A percentile compares a stretch with the other conserved stretches of the same genome.
These are phyloP conservation scores for Taiozyma sp. DNA, from an alignment of 1,139 yeast genomes.

Conservation along the genomic window DNA sequence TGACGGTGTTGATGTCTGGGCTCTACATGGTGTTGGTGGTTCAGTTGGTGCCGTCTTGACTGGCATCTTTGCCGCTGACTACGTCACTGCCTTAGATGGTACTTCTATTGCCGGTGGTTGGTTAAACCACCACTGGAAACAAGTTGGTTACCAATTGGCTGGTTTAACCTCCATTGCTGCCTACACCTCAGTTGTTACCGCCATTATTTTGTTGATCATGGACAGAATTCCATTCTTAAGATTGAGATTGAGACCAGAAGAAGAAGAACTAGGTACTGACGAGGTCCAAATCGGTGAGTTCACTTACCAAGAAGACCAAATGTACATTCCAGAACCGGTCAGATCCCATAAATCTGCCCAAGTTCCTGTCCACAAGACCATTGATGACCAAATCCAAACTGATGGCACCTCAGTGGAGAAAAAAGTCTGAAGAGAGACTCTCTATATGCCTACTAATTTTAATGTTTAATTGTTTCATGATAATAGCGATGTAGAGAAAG, in stretches of 20 bases:
- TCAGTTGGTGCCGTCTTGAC: conserved; percentile 79
- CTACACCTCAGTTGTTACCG: conserved; percentile 80
- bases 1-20: conserved; percentile 94
- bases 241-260: conserved; percentile 83
- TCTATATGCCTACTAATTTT: background rate
- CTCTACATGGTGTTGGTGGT: conserved; percentile 94
- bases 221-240: conserved; percentile 80
- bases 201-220: conserved; percentile 64
- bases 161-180: conserved; percentile 69
- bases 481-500: background rate
- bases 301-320: conserved; percentile 62
- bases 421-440: background rate
- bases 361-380: conserved; percentile 25
- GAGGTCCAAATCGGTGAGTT: conserved; percentile 84
- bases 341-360: conserved; percentile 41
- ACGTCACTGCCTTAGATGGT: conserved; percentile 75
- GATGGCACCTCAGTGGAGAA: conserved; percentile 15
- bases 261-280: conserved; percentile 88
- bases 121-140: conserved; percentile 86
- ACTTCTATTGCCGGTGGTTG: conserved; percentile 82
- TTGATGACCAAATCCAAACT: conserved; percentile 30
- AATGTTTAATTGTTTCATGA: background rate
- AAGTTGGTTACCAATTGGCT: conserved; percentile 92
- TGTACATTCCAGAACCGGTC: conserved; percentile 73
- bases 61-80: conserved; percentile 92